These are phyloP conservation scores for Zasmidium cellare DNA, from an alignment of 2,329 filamentous ascomycete species.

Conservation along the genomic window DNA sequence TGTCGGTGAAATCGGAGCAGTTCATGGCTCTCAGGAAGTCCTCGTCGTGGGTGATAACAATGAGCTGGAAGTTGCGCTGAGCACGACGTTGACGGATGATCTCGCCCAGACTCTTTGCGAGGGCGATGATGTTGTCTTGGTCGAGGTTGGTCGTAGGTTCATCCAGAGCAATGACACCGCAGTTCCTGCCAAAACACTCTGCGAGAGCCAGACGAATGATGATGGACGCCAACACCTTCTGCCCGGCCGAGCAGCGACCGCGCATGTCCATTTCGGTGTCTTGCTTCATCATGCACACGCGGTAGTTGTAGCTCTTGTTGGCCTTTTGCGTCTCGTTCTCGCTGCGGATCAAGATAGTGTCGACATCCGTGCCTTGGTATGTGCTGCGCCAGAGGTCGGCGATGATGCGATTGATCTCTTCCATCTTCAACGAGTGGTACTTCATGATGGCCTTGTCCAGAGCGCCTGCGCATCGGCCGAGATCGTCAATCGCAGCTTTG, in stretches of 20 bases:
- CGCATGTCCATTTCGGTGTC: slow-evolving; percentile 99
- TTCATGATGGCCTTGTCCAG: slow-evolving; percentile 97
- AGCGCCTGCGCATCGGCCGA: slow-evolving; percentile 77
- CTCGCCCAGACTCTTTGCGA: slow-evolving; percentile 79
- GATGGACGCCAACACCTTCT: slow-evolving; percentile 94
- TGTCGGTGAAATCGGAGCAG: slow-evolving; percentile 88
- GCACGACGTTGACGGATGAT: slow-evolving; percentile 82
- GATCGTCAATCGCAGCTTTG: slow-evolving; percentile 87
- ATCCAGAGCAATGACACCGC: slow-evolving; percentile 92
- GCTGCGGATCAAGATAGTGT: slow-evolving; percentile 92
- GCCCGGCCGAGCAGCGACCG: slow-evolving; percentile 91
- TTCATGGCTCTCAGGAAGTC: slow-evolving; percentile 93
- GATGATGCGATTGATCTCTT: slow-evolving; percentile 92
- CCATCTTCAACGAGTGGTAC: slow-evolving; percentile 95
- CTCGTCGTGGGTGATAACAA: slow-evolving; percentile 98
- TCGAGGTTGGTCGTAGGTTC: slow-evolving; percentile 98
- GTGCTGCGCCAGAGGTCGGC: slow-evolving; percentile 96
- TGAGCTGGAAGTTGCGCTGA: slow-evolving; percentile 94
- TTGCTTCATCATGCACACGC: slow-evolving; percentile 94
- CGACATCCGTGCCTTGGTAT: slow-evolving; percentile 95
- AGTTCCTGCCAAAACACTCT: slow-evolving; percentile 94
- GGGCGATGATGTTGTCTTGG: slow-evolving; percentile 85
- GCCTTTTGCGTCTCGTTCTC: slow-evolving; percentile 71
- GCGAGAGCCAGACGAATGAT: slow-evolving; percentile 95
- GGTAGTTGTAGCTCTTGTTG: slow-evolving; percentile 92